Evolutionary conservation across 805 yeast species (phyloP), one percentile per base, ranked within the genome.

Genomic region (Lachancea thermotolerans): DNA sequence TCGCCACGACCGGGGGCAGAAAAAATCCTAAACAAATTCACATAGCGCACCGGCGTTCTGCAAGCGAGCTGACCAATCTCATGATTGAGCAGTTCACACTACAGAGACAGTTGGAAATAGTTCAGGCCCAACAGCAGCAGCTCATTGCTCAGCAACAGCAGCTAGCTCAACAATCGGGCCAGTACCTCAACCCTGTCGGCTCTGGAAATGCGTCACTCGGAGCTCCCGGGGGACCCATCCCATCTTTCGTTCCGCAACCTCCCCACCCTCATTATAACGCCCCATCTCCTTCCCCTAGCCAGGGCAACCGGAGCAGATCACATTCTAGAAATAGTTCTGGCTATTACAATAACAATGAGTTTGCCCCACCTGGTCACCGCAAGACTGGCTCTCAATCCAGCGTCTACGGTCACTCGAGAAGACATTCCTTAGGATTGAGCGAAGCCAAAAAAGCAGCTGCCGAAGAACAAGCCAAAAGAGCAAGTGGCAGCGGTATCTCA

Each of bases 381-480:
- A 68, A 76, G 53, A 71, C 77, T 0, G 79, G 74, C 38, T 75
- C 75, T 6, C 64, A 64, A 37, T 65, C 71, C 2, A 56, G 70
- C 40, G 69, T 68, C 12, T 67, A 71, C 49, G 96, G 97, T 31
- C 99, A 91, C 62, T 70, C 74, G 35, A 80, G 99, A 69, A 79
- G 99, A 63, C 98, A 91, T 63, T 89, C 97, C 0, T 70, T 91
- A 48, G 97, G 95, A 2, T 72, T 91, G 47, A 81, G 81, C 43
- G 99, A 91, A 66, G 98, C 98, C 10, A 89, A 86, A 57, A 82
- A 82, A 54, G 97, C 97, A 6, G 99, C 99, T n/a, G 96, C 96
- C 4, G 82, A 81, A 53, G 90, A 81, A 33, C 88, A 82, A 59
- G 82, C 84, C 2, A 93, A 87, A 61, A 75, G 89, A 63, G 65